Evolutionary conservation across 2,329 filamentous ascomycete genomes (phyloP), one percentile per base, ranked within the genome.

Genomic region (Stachybotrys chartarum): DNA sequence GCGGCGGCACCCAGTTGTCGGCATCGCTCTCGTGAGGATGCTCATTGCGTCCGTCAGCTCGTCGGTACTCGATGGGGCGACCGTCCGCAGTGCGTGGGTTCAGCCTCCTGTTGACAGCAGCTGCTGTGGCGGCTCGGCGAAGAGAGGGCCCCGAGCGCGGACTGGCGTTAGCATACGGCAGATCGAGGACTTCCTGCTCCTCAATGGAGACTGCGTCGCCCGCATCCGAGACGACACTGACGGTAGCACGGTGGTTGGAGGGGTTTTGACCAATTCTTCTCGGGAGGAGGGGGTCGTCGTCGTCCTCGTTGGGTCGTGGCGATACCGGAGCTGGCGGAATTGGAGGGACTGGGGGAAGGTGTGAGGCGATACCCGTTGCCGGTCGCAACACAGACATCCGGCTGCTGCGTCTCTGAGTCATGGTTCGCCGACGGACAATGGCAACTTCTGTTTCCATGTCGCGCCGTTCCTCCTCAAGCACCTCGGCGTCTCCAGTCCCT

Each of bases 1-100:
- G 90, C 6, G 90, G 90, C 6, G 90, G 88, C 5, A 91, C 87
- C 90, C 90, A 95, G 63, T 92, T 90, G 64, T 94, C 90, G 5
- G 90, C 89, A 67, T 94, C 90, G 59, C 89, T 93, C 70, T 94
- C 90, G 68, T 94, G 89, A 5, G 90, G 90, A 61, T 91, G 80
- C 63, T 92, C 87, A 47, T 82, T 77, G 47, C 85, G 78, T 7
- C 86, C 85, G 69, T 90, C 86, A 14, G 87, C 86, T 50, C 86
- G 81, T 49, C 85, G 81, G 65, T 87, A 88, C 61, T 85, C 73
- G 50, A 85, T 78, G 45, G 72, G 77, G 1, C 83, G 74, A 62
- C 76, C 72, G 61, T 80, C 73, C 54, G 80, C 71, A 46, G 82
- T 73, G 51, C 79, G 74, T 60, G 83, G 84, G 60, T 90, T 79